Base-by-base conservation (phyloP, 2,329 filamentous ascomycete species). In the Aspergillus piperis region DNA sequence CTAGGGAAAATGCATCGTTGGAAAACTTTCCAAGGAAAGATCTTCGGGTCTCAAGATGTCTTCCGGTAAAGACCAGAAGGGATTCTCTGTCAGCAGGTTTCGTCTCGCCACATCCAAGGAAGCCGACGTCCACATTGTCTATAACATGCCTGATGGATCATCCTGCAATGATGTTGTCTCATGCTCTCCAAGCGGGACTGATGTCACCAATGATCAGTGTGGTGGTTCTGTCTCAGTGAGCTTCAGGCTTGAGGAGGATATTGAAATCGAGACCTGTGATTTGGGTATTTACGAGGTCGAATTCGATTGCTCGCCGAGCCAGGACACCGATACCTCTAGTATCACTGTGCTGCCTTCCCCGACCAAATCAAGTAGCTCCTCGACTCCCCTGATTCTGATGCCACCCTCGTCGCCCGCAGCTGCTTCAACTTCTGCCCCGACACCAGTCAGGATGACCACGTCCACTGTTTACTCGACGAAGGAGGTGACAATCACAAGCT, bases 201-300 rank as follows among this genome's bases (percentile, higher is more conserved):
- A 84, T 50, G 83, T 97, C 70, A 80, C 86, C 78, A 97, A 97
- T 85, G 86, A 82, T 62, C 92, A 97, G 83, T 98, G 94, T 75
- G 94, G 92, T 85, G 93, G 93, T 77, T 93, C 94, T 66, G 91
- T 84, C 74, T 88, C 86, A 60, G 92, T 97, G 63, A 87, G 85
- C 57, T 88, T 97, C 74, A 80, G 82, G 65, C 77, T 85, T 60
- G 86, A 88, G 72, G 79, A 85, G 64, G 75, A 83, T 56, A 77
- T 74, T 64, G 82, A 83, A 71, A 73, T 80, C 61, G 82, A 86
- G 74, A 77, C 82, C 69, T 95, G 91, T 81, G 83, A 84, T 68
- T 83, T 96, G 69, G 87, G 88, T 69, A 85, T 72, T 57, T 69
- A 68, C 60, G 65, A 59, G 21, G 64, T 73, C 58, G 62, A 63